Base-by-base conservation (phyloP, 2,329 filamentous ascomycete genomes). In the Ophiostoma piceae region DNA sequence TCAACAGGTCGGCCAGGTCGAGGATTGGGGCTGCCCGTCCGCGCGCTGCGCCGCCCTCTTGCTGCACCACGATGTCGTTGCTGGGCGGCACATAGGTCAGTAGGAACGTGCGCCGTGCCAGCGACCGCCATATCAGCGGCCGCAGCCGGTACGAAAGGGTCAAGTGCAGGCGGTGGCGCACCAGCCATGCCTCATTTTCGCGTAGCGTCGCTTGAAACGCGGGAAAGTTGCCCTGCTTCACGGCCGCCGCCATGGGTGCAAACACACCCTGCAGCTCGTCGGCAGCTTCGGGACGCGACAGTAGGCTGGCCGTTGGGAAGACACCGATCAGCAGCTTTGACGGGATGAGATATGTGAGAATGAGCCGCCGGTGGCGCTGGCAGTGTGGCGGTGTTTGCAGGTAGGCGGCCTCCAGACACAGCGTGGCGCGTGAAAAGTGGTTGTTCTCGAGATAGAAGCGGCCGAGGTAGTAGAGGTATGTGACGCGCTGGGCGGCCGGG, bases 401-500 rank as follows among this genome's bases (percentile, higher is more conserved):
- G 78, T 96, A 97, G 2, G 94, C 92, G 35, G 89, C 84, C 75
- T 96, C 87, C 7, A 97, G 82, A 47, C 90, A 92, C 67, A 87
- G 82, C 68, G 90, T 87, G 0, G 94, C 92, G 35, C 91, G 88
- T 72, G 87, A 87, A 78, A 92, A 97, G 77, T 96, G 90, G 74
- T 88, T 90, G 78, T 92, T 94, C 73, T 91, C 88, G 77, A 96
- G 92, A 76, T 94, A 88, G 79, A 94, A 97, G 71, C 93, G 90
- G 22, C 94, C 94, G 6, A 98, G 88, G 77, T 97, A 97, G 81
- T 97, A 97, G 16, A 98, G 88, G 75, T 94, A 98, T 3, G 93
- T 96, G 67, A 97, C 92, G 67, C 93, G 88, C 77, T 98, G 92
- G 6, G 90, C 86, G 29, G 92, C 92, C 2, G 94, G 92, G 76